Evolutionary conservation across 2,329 filamentous ascomycete genomes (phyloP).

Genomic region (Aaosphaeria pasadenensis): DNA sequence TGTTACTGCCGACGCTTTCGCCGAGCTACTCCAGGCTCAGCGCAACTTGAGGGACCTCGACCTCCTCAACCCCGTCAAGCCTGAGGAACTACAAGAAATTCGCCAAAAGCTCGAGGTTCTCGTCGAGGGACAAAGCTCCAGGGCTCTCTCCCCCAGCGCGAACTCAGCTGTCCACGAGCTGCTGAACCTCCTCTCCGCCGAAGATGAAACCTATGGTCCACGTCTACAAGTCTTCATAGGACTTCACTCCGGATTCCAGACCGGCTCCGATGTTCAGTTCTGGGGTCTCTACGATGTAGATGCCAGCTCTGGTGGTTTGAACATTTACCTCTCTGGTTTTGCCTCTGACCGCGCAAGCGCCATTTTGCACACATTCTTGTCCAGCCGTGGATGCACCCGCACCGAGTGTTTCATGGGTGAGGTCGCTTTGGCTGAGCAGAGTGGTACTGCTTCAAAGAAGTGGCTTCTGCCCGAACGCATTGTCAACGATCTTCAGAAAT

Average conservation of each 20-base stretch:
- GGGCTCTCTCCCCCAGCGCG: neutral
- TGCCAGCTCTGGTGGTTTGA: constrained; percentile 6
- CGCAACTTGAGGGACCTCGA: constrained; percentile 40
- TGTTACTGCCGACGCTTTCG: constrained; percentile 40
- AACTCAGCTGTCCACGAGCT: neutral
- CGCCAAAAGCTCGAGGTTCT: neutral
- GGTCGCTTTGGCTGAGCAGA: constrained; percentile 4
- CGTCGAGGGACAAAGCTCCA: neutral
- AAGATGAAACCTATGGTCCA: constrained; percentile 1
- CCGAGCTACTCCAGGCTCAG: constrained; percentile 46
- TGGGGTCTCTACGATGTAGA: constrained; percentile 16
- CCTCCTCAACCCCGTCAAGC: constrained; percentile 23
- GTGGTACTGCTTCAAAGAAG: neutral
- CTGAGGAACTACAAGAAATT: constrained; percentile 3
- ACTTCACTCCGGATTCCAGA: constrained; percentile 16
- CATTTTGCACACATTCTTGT: constrained; percentile 14
- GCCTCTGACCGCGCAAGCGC: constrained; percentile 7
- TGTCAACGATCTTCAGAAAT: constrained; percentile 10
- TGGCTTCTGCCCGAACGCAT: constrained; percentile 8
- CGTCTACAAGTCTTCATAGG: constrained; percentile 10
- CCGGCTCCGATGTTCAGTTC: constrained; percentile 10
- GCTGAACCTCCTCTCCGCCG: neutral
- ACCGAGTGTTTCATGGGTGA: constrained; percentile 16
- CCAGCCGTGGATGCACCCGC: constrained; percentile 8
- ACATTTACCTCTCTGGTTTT: constrained; percentile 15